These are phyloP conservation scores for Fusarium pininemorale DNA, from an alignment of 2,329 filamentous ascomycete genomes.

Conservation along the genomic window DNA sequence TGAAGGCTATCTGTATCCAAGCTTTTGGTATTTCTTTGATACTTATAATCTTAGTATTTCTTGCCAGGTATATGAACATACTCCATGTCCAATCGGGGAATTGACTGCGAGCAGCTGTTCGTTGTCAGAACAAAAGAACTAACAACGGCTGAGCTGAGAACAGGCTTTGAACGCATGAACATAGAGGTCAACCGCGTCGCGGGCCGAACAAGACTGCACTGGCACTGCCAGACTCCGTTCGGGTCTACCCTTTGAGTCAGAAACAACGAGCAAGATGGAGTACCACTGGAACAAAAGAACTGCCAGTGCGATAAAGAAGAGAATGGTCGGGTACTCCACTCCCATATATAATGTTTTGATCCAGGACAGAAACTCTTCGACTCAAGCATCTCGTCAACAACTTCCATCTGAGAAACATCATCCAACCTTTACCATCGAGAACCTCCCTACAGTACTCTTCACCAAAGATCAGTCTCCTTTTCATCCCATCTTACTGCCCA, in stretches of 20 bases:
- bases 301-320: not conserved
- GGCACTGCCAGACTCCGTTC: not conserved
- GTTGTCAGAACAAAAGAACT: not conserved
- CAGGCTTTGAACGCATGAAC: too few relatives aligned
- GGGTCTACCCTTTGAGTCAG: too few relatives aligned
- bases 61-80: not conserved
- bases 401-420: not conserved
- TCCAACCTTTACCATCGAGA: not conserved
- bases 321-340: not conserved
- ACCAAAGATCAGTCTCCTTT: rapidly evolving
- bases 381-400: not conserved
- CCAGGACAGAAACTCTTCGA: not conserved
- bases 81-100: not conserved
- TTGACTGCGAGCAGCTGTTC: not conserved
- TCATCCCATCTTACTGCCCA: rapidly evolving
- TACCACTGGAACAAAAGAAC: not conserved
- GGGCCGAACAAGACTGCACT: too few relatives aligned
- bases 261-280: rapidly evolving
- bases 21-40: not conserved
- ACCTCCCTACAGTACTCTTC: rapidly evolving
- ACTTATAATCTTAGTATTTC: not conserved
- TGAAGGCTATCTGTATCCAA: not conserved
- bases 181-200: rapidly evolving
- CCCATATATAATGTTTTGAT: not conserved
- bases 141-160: rapidly evolving